Conservation (phyloP, 2,329 filamentous ascomycete species). For the Venturia asperata region DNA sequence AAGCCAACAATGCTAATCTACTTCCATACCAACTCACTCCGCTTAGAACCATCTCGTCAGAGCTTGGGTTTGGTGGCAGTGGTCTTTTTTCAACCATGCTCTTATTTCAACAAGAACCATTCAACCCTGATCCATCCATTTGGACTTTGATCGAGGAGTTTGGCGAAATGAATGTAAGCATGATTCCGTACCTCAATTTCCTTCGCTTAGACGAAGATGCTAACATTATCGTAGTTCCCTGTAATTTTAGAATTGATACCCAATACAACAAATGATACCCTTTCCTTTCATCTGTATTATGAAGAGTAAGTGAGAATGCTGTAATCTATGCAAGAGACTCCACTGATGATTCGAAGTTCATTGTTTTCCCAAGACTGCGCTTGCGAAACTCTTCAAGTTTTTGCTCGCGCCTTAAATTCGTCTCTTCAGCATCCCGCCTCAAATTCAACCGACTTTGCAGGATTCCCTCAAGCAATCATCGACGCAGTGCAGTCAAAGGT, state of each 20-base stretch:
- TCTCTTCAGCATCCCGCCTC: constrained; percentile 5
- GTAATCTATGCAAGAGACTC: not conserved
- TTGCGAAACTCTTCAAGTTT: constrained; percentile 7
- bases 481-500: constrained; percentile 41
- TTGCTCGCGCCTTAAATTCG: not conserved
- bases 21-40: constrained; percentile 68
- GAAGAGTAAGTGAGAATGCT: constrained; percentile 7
- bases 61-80: constrained; percentile 39
- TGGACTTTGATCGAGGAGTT: constrained; percentile 47
- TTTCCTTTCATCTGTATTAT: constrained; percentile 15
- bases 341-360: constrained; percentile 3
- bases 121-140: constrained; percentile 39
- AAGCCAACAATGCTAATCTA: constrained; percentile 54
- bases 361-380: not conserved
- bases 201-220: not conserved
- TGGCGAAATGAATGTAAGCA: constrained; percentile 59
- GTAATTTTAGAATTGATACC: constrained; percentile 20
- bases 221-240: constrained; percentile 18
- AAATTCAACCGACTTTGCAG: not conserved
- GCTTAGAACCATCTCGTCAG: constrained; percentile 61
- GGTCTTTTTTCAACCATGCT: constrained; percentile 74
- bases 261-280: constrained; percentile 14
- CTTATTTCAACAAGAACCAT: constrained; percentile 61
- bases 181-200: constrained; percentile 16
- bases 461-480: constrained; percentile 17